Base-by-base conservation (phyloP, 2,329 filamentous ascomycete genomes). In the Aureobasidium sp. region DNA sequence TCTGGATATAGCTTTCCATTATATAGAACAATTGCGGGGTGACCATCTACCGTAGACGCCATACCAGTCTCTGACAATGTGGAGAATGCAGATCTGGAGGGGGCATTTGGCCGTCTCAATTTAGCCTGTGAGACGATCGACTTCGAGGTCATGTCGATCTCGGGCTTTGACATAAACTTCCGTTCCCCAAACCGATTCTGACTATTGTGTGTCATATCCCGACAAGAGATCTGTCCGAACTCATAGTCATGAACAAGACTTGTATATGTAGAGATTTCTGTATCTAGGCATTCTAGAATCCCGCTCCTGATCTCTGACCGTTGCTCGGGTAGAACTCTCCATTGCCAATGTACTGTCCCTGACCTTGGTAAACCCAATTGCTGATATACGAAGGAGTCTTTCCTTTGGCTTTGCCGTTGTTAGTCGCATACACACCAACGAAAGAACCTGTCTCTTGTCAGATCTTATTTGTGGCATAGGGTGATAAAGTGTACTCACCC, bases 351-450 rank as follows among this genome's bases (percentile, higher is more conserved):
- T 60, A 53, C 37, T 64, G 63, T n/a, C 63, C 63, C 12, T 62
- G 41, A 25, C 63, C 63, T 45, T 62, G 58, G 29, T 64, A 64
- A 7, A 31, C 34, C 63, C 63, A 64, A 22, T 52, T 57, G 27
- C 52, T 57, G 48, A 58, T 39, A 12, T 62, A 57, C 2, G 51
- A 51, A 14, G 59, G 53, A n/a, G 45, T 57, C n/a, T 53, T 64
- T n/a, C 51, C 42, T 3, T 22, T 39, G 2, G n/a, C 34, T 12
- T 53, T 60, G n/a, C 63, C 63, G 37, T 64, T 64, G 31, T 51
- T 64, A 17, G 51, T 64, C 1, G 63, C 63, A 55, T 62, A 59
- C 1, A 59, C 45, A 8, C 63, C 63, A 2, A 64, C 58, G 27
- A 62, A 62, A 49, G 52, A 62, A 17, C 52, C 62, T 64, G 14